phyloP scores from a whole-genome alignment of 208 protist genomes.

The Acanthamoeba healyi region DNA sequence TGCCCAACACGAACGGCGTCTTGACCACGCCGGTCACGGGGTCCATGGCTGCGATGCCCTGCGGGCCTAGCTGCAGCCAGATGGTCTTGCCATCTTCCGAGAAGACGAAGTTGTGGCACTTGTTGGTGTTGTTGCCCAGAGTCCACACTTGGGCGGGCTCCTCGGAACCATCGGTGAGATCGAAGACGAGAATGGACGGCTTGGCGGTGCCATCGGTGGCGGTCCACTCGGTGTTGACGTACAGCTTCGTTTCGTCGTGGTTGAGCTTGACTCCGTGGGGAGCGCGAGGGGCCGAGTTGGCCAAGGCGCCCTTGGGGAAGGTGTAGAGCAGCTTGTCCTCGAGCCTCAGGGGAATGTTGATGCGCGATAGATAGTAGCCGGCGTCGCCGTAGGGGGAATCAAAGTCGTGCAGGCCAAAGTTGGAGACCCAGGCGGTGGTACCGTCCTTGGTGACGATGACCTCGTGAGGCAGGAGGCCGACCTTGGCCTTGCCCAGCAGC shows the following conservation, averaged over 20 bases:
- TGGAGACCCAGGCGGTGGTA: background rate
- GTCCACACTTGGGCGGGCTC: background rate
- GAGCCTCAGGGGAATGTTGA: background rate
- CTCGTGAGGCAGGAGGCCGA: background rate
- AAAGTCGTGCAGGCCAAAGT: background rate
- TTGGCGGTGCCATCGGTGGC: background rate
- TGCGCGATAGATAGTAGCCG: background rate
- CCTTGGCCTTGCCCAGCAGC: background rate
- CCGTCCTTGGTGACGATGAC: background rate
- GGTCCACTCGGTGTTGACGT: background rate
- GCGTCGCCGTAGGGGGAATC: background rate
- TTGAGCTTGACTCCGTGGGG: background rate
- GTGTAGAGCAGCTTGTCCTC: background rate
- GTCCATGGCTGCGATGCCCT: background rate
- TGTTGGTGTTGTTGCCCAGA: background rate
- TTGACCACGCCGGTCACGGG: background rate
- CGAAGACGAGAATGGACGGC: background rate
- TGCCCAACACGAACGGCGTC: too few relatives aligned
- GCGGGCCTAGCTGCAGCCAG: background rate
- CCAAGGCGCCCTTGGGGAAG: background rate
- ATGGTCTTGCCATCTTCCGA: background rate
- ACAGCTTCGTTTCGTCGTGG: background rate
- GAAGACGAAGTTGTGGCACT: constrained; percentile 17
- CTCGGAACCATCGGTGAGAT: background rate
- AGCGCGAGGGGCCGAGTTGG: background rate